phyloP scores from a whole-genome alignment of 2,329 filamentous ascomycete species.

The Trichoderma sp. region DNA sequence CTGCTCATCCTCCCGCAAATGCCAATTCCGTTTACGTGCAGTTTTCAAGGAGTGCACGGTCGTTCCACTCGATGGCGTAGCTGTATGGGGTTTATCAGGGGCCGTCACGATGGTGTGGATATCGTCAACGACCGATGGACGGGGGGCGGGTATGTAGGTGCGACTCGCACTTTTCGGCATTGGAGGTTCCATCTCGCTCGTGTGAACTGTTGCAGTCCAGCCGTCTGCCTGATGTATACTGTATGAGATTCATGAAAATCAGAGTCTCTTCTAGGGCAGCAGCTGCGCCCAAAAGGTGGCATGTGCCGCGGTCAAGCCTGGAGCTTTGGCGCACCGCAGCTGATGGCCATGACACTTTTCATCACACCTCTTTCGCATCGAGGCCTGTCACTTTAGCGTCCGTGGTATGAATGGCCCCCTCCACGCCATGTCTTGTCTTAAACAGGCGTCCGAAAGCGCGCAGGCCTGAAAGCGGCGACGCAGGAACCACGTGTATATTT shows the following conservation, averaged over 20 bases:
- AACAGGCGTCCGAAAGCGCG: conserved; percentile 13
- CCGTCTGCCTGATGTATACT: background rate
- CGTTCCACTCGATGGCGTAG: conserved; percentile 21
- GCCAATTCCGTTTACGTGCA: background rate
- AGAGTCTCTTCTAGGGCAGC: background rate
- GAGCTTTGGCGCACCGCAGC: background rate
- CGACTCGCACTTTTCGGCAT: background rate
- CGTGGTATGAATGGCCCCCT: conserved; percentile 11
- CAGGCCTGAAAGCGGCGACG: conserved; percentile 18
- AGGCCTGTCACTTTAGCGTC: conserved; percentile 13
- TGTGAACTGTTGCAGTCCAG: too few relatives aligned
- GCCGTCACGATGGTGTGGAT: conserved; percentile 21
- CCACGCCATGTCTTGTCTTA: background rate
- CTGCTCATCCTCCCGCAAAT: background rate
- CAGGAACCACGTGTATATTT: conserved; percentile 22
- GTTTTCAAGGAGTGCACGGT: conserved; percentile 13
- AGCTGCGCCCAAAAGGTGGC: background rate
- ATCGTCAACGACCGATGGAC: background rate
- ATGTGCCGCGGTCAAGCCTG: background rate
- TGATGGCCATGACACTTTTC: conserved; percentile 4
- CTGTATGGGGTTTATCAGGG: conserved; percentile 18
- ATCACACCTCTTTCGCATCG: background rate
- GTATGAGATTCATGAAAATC: background rate
- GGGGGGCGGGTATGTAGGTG: conserved; percentile 12
- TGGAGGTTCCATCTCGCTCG: background rate